Evolutionary conservation across 176 grass and related monocot species (phyloP), one percentile per base, ranked within the genome.

Genomic region (Oryza rufipogon): DNA sequence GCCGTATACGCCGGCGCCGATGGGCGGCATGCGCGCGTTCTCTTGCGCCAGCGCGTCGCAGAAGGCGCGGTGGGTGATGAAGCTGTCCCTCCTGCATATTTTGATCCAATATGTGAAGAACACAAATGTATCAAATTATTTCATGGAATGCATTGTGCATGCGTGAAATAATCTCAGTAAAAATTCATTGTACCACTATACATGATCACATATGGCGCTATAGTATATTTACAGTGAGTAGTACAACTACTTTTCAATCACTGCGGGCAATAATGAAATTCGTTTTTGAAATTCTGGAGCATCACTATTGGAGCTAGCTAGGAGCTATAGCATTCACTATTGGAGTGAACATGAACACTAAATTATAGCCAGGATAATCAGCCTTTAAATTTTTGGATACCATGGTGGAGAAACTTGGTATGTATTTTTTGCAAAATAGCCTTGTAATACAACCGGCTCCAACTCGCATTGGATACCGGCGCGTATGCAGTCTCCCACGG

Each of bases 21-120:
- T 36, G 2, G 87, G 44, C 5, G 90, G 81, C 41, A 99, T 45
- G 56, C 90, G 87, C 4, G 89, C 91, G 69, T 88, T 94, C 83
- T 99, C 97, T 63, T 95, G 97, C 25, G 97, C 97, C 25, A 99
- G 76, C 15, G 97, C 97, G 75, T 99, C 97, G 22, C 97, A 99
- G 87, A 99, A 99, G 42, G 97, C 97, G 14, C 97, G 88, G 84
- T 99, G 96, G 11, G 96, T 99, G 88, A 99, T 92, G 89, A 99
- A 99, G 86, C 96, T 99, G 73, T 99, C 97, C 84, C 97, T 88
- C 88, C 97, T 99, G 89, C 68, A 89, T 76, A 64, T 36, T 36
- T 77, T 70, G 17, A 30, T 63, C n/a, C 39, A 9, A 9, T 16
- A 66, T 12, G 47, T 39, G 11, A 30, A 79, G 67, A 51, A 39